Conservation (phyloP, 305 asterid species). For the Solanum hybrid region DNA sequence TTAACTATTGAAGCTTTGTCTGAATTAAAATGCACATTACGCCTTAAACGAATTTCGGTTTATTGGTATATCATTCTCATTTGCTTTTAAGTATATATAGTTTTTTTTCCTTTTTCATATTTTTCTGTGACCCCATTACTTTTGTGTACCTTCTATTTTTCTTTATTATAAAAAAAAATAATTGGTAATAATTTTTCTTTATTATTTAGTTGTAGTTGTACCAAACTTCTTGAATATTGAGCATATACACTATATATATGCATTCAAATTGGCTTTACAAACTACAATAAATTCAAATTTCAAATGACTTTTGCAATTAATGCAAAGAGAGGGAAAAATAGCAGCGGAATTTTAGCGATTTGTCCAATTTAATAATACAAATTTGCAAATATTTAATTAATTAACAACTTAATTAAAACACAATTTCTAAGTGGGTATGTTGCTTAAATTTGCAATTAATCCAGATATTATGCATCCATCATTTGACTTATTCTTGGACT, state of each 20-base stretch:
- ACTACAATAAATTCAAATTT: background rate
- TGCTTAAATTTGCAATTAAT: conserved; percentile 6
- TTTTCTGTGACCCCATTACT: background rate
- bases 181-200: background rate
- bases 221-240: background rate
- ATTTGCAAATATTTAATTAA: background rate
- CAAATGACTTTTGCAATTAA: conserved; percentile 2
- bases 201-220: background rate
- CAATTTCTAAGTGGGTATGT: conserved; percentile 2
- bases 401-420: background rate
- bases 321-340: background rate
- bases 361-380: background rate
- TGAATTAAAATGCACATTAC: too few relatives aligned
- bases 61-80: too few relatives aligned
- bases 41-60: too few relatives aligned
- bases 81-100: too few relatives aligned
- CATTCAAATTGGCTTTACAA: background rate
- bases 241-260: background rate
- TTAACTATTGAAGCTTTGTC: accelerated
- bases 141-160: background rate
- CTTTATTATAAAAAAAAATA: background rate
- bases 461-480: background rate
- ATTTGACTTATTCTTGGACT: background rate
- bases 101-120: background rate
- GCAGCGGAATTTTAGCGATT: background rate